Percentiles rank a stretch among this genome's conserved stretches.
Conservation (phyloP, 2,329 filamentous ascomycete genomes). For the Salinomyces thailandicus region DNA sequence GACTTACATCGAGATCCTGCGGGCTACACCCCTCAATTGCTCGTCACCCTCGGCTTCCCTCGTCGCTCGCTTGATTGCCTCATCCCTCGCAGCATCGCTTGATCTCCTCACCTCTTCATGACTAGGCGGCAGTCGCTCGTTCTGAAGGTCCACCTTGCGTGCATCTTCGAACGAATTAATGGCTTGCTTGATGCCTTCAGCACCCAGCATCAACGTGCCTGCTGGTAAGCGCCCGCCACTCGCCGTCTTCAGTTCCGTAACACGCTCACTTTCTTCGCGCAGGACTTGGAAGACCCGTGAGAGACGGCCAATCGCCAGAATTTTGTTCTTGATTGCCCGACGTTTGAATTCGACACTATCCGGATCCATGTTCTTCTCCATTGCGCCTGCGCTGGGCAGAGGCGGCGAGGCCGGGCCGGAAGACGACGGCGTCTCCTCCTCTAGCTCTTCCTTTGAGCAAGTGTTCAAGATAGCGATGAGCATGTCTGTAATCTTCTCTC, state of each 20-base stretch:
- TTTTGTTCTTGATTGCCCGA: constrained; percentile 98
- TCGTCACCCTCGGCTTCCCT: constrained; percentile 87
- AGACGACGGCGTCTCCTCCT: constrained; percentile 73
- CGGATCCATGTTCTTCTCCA: constrained; percentile 48
- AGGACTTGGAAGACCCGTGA: constrained; percentile 97
- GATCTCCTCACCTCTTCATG: constrained; percentile 83
- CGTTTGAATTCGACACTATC: constrained; percentile 90
- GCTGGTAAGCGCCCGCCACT: constrained; percentile 85
- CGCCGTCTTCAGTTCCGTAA: constrained; percentile 95
- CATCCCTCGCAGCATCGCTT: constrained; percentile 67
- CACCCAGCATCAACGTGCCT: constrained; percentile 93
- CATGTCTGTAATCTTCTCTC: constrained; percentile 98
- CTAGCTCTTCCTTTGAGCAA: constrained; percentile 94
- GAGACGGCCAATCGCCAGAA: constrained; percentile 88
- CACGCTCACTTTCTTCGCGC: constrained; percentile 90
- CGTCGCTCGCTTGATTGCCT: constrained; percentile 75
- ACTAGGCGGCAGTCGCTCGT: constrained; percentile 84
- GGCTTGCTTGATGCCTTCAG: constrained; percentile 96
- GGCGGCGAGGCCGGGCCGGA: constrained; percentile 65
- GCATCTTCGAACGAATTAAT: constrained; percentile 96
- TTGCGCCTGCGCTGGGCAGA: constrained; percentile 32
- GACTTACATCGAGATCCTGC: constrained; percentile 91
- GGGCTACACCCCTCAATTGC: constrained; percentile 73
- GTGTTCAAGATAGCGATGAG: constrained; percentile 96
- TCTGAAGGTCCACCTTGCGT: constrained; percentile 91